A percentile compares a stretch with the other conserved stretches of the same genome.
Evolutionary conservation across 2,329 filamentous ascomycete genomes (phyloP).

Genomic region (Hypoxylon sp.): DNA sequence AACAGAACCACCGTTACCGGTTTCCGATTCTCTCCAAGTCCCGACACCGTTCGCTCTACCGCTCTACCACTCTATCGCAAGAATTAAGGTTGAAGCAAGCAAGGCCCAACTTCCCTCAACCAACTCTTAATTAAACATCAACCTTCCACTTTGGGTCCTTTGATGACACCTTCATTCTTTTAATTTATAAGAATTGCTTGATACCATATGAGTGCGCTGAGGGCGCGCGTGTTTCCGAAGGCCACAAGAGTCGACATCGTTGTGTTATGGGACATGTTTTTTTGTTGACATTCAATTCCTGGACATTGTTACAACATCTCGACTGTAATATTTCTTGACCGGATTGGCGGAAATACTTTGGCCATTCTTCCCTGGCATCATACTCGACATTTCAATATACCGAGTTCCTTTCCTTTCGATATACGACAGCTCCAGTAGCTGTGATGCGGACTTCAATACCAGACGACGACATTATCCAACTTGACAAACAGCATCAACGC

Average conservation of each 20-base stretch:
- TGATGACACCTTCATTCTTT: conserved; percentile 31
- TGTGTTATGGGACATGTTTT: conserved; percentile 22
- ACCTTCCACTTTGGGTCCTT: conserved; percentile 21
- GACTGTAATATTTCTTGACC: no score
- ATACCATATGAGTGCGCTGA: conserved; percentile 42
- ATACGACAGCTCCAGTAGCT: conserved; percentile 43
- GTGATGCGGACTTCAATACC: conserved; percentile 45
- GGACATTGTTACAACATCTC: conserved; percentile 3
- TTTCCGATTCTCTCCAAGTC: conserved; percentile 26
- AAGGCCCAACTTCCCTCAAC: conserved; percentile 35
- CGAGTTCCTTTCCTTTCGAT: conserved; percentile 18
- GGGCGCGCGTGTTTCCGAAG: conserved; percentile 34
- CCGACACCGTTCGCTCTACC: conserved; percentile 21
- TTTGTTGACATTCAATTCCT: conserved; percentile 17
- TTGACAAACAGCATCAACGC: conserved; percentile 39
- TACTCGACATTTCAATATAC: conserved; percentile 1
- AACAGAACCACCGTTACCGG: conserved; percentile 38
- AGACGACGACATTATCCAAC: conserved; percentile 37
- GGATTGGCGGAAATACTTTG: no score
- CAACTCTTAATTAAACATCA: conserved; percentile 33
- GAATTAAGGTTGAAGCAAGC: conserved; percentile 34
- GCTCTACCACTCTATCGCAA: background rate
- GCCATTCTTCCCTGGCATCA: conserved; percentile 4
- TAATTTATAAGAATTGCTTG: conserved; percentile 25
- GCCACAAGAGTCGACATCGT: conserved; percentile 14